Evolutionary conservation across 75 land plant species (phyloP).

Genomic region (Cryptomeria japonica): DNA sequence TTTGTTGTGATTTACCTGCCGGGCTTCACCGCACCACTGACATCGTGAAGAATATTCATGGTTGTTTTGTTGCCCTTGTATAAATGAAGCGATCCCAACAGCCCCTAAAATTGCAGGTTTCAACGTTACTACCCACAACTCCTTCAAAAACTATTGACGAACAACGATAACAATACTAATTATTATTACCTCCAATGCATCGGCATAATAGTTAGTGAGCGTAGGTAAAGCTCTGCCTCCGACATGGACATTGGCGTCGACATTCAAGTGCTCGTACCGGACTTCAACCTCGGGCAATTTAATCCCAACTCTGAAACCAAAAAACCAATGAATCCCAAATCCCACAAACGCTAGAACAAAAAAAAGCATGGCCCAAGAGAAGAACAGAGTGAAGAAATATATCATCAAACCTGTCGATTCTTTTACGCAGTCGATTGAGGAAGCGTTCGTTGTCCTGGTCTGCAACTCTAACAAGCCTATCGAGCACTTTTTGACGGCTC

Average conservation of each 20-base stretch:
- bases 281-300: conserved; percentile 51
- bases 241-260: conserved; percentile 31
- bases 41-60: not conserved
- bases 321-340: not conserved
- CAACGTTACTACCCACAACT: too few relatives aligned
- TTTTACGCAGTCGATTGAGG: too few relatives aligned
- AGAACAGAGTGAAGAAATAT: too few relatives aligned
- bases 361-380: too few relatives aligned
- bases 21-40: not conserved
- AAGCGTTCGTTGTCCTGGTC: too few relatives aligned
- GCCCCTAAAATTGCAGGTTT: too few relatives aligned
- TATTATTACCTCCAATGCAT: conserved; percentile 29
- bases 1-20: not conserved
- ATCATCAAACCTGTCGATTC: too few relatives aligned
- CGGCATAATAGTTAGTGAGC: conserved; percentile 20
- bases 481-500: too few relatives aligned
- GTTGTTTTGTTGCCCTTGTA: conserved; percentile 13
- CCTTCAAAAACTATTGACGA: too few relatives aligned
- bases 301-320: conserved; percentile 32
- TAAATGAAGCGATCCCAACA: not conserved
- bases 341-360: not conserved
- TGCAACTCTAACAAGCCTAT: too few relatives aligned
- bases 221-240: conserved; percentile 48
- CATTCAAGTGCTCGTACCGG: conserved; percentile 36
- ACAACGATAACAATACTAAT: too few relatives aligned